A percentile compares a stretch with the other conserved stretches of the same genome.
Evolutionary conservation across 2,329 filamentous ascomycete genomes (phyloP).

Genomic region (Blumeria graminis): DNA sequence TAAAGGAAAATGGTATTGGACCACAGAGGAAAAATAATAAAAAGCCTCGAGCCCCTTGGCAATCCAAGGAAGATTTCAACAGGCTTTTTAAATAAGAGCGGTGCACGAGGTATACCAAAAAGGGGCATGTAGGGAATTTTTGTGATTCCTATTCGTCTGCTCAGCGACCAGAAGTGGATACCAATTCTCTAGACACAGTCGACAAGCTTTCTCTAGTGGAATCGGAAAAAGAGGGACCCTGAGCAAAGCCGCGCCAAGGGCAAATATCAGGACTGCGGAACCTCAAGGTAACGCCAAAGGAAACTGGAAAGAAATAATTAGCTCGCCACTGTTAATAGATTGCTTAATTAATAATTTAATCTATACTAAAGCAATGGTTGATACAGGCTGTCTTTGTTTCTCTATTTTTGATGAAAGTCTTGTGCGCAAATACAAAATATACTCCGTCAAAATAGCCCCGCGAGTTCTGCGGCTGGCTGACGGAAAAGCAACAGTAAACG

Average conservation of each 20-base stretch:
- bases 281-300: background rate
- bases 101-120: too few relatives aligned
- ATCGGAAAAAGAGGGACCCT: background rate
- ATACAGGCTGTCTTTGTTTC: background rate
- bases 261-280: background rate
- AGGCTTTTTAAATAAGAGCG: too few relatives aligned
- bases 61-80: too few relatives aligned
- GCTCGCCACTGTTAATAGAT: background rate
- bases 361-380: background rate
- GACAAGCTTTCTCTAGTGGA: background rate
- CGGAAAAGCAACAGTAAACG: background rate
- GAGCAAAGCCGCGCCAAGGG: conserved; percentile 1
- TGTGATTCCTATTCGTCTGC: too few relatives aligned
- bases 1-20: too few relatives aligned
- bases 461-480: background rate
- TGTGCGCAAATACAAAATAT: background rate
- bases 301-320: background rate
- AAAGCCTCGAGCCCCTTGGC: too few relatives aligned
- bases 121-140: too few relatives aligned
- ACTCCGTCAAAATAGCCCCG: background rate
- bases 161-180: background rate
- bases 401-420: background rate
- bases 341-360: background rate
- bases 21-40: too few relatives aligned
- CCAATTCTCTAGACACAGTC: background rate